Base-by-base conservation (phyloP, 108 stramenopile species). In the Seminavis robusta region DNA sequence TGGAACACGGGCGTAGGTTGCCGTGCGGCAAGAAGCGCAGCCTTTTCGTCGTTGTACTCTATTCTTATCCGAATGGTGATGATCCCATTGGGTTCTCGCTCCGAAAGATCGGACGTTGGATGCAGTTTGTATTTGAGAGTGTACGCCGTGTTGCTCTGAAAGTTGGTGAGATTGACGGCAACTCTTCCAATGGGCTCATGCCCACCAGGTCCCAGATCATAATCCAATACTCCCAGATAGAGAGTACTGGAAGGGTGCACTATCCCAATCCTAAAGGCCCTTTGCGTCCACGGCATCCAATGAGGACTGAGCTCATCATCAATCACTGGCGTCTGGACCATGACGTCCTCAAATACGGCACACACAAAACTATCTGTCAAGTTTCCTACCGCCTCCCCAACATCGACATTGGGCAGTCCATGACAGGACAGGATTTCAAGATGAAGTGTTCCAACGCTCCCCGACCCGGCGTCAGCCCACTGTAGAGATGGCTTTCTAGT, bases 391-490 rank as follows among this genome's bases (percentile, higher is more conserved):
- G 44, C 53, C 40, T 57, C 65, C 29, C 87, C 84, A 9, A 67
- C 52, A 34, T 89, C 87, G 0, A 78, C 50, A 43, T 89, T 89
- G 0, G 76, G 75, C 19, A 81, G 46, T 1, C 44, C 77, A 37
- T 72, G 66, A 41, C 81, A 83, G 19, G 76, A 51, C 7, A 89
- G 41, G 17, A 89, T 48, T 50, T 89, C 87, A 3, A 84, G 8
- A 19, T 67, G 68, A 1, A 77, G 61, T 10, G 43, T 56, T 0
- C 72, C 72, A 29, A 73, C 34, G 10, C 38, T 43, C 0, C 64
- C 64, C 24, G 68, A 65, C 4, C 87, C 87, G 21, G 81, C 83
- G 44, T 83, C 62, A 4, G 78, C 73, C 87, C 87, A 88, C 1
- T 80, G 71, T 1, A 70, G 63, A 4, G 75, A 77, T 0, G 83